Percentiles rank a stretch among this genome's conserved stretches.
Conservation (phyloP, 768 basidiomycete species). For the Mycena floridula region DNA sequence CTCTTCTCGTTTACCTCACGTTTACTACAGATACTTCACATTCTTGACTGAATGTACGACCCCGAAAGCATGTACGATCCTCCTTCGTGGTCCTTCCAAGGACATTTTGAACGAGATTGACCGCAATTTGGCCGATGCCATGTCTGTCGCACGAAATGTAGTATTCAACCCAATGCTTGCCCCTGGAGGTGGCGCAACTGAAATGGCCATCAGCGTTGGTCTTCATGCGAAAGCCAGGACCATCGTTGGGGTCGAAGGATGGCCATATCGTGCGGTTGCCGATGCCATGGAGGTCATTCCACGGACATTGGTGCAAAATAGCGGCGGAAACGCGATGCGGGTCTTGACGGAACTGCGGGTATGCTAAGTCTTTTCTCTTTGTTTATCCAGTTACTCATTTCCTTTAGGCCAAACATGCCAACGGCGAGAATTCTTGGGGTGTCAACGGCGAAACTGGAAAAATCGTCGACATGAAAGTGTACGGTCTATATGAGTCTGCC, state of each 20-base stretch:
- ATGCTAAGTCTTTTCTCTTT: slow-evolving; percentile 20
- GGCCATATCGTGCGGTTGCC: slow-evolving; percentile 87
- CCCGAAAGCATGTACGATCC: slow-evolving; percentile 97
- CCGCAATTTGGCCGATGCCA: slow-evolving; percentile 94
- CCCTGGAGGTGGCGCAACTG: slow-evolving; percentile 94
- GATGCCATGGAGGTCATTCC: slow-evolving; percentile 99
- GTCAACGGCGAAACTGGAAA: slow-evolving; percentile 96
- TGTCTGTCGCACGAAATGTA: slow-evolving; percentile 95
- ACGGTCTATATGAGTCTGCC: slow-evolving; percentile 92
- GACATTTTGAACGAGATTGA: slow-evolving; percentile 98
- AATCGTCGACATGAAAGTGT: slow-evolving; percentile 91
- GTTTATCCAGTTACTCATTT: slow-evolving; percentile 4
- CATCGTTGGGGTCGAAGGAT: slow-evolving; percentile 84
- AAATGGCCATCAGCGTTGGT: slow-evolving; percentile 94
- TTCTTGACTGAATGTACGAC: slow-evolving; percentile 88
- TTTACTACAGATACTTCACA: slow-evolving; percentile 74
- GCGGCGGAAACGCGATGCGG: slow-evolving; percentile 91
- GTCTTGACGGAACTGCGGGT: slow-evolving; percentile 91
- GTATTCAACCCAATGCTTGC: slow-evolving; percentile 93
- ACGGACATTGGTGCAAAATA: slow-evolving; percentile 89
- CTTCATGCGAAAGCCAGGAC: slow-evolving; percentile 74
- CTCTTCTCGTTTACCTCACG: slow-evolving; percentile 9
- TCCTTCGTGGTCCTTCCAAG: slow-evolving; percentile 96
- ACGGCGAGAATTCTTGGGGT: slow-evolving; percentile 87
- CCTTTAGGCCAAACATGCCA: slow-evolving; percentile 86